These are phyloP conservation scores for Bacterosira constricta DNA, from an alignment of 108 stramenopile genomes.

Conservation along the genomic window DNA sequence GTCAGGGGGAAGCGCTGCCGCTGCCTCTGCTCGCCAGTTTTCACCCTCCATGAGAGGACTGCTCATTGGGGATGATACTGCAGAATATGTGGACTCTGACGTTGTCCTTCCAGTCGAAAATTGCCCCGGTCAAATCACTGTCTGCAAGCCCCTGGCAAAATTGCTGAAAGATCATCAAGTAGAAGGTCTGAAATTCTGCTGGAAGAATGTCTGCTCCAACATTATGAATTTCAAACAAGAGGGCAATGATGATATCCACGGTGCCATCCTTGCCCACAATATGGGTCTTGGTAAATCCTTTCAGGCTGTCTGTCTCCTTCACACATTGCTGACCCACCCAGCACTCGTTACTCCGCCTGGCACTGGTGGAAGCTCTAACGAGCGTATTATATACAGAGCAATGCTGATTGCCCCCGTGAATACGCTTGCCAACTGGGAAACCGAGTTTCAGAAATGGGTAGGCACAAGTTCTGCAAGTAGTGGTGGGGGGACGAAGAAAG, in stretches of 20 bases:
- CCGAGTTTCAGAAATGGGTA: conserved; percentile 75
- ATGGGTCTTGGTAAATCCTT: conserved; percentile 61
- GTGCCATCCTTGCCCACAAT: conserved; percentile 77
- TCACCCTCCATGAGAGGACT: conserved; percentile 12
- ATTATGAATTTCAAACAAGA: conserved; percentile 20
- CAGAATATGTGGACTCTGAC: conserved; percentile 30
- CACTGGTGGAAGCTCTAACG: background rate
- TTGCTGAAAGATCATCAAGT: conserved; percentile 72
- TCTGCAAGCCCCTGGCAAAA: conserved; percentile 50
- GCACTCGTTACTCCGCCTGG: conserved; percentile 16
- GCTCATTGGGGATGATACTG: conserved; percentile 13
- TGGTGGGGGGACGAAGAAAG: conserved; percentile 24
- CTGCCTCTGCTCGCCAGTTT: background rate
- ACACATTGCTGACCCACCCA: conserved; percentile 61
- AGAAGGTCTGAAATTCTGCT: conserved; percentile 77
- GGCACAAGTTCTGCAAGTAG: conserved; percentile 25
- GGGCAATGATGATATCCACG: conserved; percentile 38
- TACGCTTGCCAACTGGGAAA: conserved; percentile 70
- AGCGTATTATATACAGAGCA: conserved; percentile 45
- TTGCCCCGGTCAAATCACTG: conserved; percentile 24
- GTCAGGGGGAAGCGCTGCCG: background rate
- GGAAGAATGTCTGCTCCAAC: conserved; percentile 64
- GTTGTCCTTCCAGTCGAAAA: conserved; percentile 32
- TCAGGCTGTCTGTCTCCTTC: conserved; percentile 14
- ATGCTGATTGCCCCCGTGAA: conserved; percentile 73